Conservation (phyloP, 371 early-diverging fungal species). For the Funneliformis caledonium region DNA sequence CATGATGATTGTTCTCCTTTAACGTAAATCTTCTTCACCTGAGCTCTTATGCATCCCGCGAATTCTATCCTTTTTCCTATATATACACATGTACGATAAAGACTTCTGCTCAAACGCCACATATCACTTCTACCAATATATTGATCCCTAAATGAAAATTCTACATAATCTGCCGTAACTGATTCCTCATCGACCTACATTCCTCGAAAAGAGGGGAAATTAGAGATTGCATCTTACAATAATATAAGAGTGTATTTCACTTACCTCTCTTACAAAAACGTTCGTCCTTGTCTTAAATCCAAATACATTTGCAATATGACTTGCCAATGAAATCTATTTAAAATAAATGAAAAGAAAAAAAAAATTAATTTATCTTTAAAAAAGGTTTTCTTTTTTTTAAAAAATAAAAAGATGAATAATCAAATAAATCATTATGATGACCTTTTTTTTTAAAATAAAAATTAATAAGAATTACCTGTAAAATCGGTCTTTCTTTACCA, state of each 20-base stretch:
- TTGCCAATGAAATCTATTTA: conserved; percentile 60
- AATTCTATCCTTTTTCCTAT: conserved; percentile 75
- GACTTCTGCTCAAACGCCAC: conserved; percentile 84
- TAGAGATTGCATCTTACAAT: conserved; percentile 43
- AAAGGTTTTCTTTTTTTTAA: too few relatives aligned
- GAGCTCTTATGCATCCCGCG: conserved; percentile 79
- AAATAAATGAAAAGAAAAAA: not conserved
- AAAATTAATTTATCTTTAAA: not conserved
- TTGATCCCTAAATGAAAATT: conserved; percentile 89
- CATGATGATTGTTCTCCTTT: conserved; percentile 64
- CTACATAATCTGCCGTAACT: conserved; percentile 80
- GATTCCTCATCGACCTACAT: conserved; percentile 65
- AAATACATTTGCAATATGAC: conserved; percentile 60
- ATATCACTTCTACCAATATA: conserved; percentile 93
- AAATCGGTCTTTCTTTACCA: conserved; percentile 45
- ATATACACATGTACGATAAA: conserved; percentile 78
- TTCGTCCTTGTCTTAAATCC: conserved; percentile 63
- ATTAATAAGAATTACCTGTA: conserved; percentile 43
- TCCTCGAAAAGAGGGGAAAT: conserved; percentile 32
- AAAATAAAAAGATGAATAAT: too few relatives aligned
- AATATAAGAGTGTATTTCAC: not conserved
- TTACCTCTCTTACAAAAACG: conserved; percentile 68
- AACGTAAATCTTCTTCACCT: conserved; percentile 81
- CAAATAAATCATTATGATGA: too few relatives aligned
- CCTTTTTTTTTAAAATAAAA: too few relatives aligned